A percentile compares a stretch with the other conserved stretches of the same genome.
Evolutionary conservation across 768 basidiomycete species (phyloP).

Genomic region (Guyanaporus albipodus): DNA sequence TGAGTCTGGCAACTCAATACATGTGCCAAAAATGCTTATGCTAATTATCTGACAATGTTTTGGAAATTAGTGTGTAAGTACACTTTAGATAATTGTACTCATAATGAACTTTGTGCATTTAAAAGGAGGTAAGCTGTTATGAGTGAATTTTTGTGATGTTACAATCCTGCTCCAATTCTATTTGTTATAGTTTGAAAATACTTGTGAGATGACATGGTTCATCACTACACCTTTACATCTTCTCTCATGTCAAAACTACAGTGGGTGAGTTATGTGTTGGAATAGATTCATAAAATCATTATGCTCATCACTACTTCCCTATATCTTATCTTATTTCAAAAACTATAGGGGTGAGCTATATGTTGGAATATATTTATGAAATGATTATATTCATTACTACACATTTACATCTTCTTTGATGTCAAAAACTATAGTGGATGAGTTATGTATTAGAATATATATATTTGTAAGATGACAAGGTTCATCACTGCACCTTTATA

Average conservation of each 20-base stretch:
- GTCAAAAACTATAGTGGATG: neutral
- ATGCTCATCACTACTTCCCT: too few species aligned
- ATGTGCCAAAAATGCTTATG: neutral
- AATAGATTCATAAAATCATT: too few species aligned
- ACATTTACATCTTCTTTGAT: too few species aligned
- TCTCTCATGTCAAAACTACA: too few species aligned
- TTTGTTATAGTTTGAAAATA: neutral
- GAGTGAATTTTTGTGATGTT: neutral
- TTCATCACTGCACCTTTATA: too few species aligned
- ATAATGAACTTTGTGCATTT: neutral
- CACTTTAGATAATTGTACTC: rapidly evolving
- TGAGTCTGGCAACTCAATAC: too few species aligned
- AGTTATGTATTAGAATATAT: neutral
- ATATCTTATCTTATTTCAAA: too few species aligned
- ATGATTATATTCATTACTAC: neutral
- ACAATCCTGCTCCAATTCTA: neutral
- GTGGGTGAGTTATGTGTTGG: neutral
- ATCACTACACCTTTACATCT: too few species aligned
- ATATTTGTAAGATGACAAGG: too few species aligned
- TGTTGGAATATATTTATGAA: too few species aligned
- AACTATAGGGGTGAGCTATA: neutral
- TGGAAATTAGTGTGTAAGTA: neutral
- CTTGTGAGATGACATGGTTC: too few species aligned
- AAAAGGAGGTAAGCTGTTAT: neutral
- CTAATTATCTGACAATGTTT: neutral